Evolutionary conservation across 345 rosid genomes (phyloP).

Genomic region (Eucalyptus erythrocorys): DNA sequence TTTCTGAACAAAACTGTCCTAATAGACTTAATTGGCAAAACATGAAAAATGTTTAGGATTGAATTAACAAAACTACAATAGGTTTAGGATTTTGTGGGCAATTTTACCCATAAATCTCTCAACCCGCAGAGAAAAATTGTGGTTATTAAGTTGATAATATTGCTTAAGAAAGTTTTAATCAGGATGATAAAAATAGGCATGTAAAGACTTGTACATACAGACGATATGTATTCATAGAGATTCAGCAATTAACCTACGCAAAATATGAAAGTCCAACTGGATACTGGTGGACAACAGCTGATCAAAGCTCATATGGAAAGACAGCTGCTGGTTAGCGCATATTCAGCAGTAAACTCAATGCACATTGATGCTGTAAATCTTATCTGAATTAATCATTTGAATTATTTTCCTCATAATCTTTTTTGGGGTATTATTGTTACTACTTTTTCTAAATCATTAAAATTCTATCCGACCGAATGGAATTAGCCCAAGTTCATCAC

Average conservation of each 20-base stretch:
- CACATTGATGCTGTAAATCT: background rate
- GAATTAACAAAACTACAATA: no score
- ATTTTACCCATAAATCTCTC: background rate
- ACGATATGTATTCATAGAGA: background rate
- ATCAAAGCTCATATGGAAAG: background rate
- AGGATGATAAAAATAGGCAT: background rate
- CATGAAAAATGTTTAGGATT: background rate
- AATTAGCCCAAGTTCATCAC: background rate
- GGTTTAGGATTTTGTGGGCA: rapidly evolving
- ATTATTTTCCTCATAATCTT: background rate
- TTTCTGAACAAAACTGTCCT: background rate
- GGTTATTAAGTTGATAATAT: background rate
- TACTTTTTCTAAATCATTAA: background rate
- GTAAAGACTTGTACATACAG: background rate
- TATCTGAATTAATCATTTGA: background rate
- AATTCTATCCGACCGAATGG: background rate
- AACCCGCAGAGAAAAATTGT: background rate
- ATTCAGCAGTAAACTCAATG: background rate
- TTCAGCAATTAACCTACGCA: background rate
- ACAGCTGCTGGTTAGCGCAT: background rate
- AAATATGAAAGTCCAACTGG: background rate
- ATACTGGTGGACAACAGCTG: background rate
- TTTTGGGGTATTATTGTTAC: background rate
- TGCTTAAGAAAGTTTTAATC: background rate
- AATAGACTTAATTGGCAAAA: background rate